Conservation (phyloP, 768 basidiomycete species). For the Leccinum imitatum region DNA sequence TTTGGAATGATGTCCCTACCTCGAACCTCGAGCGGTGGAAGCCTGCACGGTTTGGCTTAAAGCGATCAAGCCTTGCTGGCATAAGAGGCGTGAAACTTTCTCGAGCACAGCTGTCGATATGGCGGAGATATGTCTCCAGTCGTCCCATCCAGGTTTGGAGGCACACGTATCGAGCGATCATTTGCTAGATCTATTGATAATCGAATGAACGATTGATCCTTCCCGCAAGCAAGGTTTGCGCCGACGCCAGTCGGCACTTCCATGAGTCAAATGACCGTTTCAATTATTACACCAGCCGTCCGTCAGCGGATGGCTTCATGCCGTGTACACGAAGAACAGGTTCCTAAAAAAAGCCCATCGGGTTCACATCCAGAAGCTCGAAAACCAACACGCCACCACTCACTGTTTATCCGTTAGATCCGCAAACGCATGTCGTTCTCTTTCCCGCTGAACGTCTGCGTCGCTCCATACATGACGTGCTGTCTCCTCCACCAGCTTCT, state of each 20-base stretch:
- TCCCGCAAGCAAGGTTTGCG: background rate
- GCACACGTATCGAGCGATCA: too few relatives aligned
- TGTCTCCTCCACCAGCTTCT: conserved; percentile 43
- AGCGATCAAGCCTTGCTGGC: too few relatives aligned
- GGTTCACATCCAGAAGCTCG: background rate
- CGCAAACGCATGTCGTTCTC: conserved; percentile 59
- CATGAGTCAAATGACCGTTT: background rate
- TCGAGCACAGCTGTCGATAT: too few relatives aligned
- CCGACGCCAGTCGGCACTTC: too few relatives aligned
- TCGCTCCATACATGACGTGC: conserved; percentile 55
- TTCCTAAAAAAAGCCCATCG: conserved; percentile 40
- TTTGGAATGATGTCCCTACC: too few relatives aligned
- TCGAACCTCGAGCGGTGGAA: too few relatives aligned
- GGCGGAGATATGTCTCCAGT: too few relatives aligned
- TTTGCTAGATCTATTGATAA: too few relatives aligned
- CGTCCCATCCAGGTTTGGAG: too few relatives aligned
- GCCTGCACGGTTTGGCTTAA: too few relatives aligned
- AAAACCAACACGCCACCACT: conserved; percentile 25
- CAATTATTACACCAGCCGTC: background rate
- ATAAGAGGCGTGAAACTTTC: too few relatives aligned
- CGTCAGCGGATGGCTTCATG: conserved; percentile 26
- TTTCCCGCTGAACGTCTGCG: conserved; percentile 54
- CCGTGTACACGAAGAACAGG: conserved; percentile 57
- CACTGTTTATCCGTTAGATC: conserved; percentile 66
- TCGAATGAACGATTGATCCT: background rate